These are phyloP conservation scores for Anthracocystis panici-leucophaei DNA, from an alignment of 1,284 basidiomycete species.

Conservation along the genomic window DNA sequence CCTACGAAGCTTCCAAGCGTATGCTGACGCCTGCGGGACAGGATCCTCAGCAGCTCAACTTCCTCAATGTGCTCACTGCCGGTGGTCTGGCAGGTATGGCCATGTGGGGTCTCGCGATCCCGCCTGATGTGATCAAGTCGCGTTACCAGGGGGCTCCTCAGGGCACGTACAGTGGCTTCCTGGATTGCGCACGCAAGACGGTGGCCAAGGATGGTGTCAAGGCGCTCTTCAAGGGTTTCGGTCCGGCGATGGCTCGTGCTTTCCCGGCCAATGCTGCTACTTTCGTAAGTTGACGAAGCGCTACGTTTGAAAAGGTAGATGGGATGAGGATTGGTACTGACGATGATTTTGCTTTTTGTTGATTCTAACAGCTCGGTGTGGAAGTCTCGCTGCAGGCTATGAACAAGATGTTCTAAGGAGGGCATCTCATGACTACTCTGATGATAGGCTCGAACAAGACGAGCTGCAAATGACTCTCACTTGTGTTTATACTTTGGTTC, in stretches of 20 bases:
- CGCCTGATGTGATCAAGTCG: slow-evolving; percentile 79
- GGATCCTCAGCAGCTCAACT: slow-evolving; percentile 82
- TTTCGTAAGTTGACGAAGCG: slow-evolving; percentile 78
- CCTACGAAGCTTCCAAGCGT: slow-evolving; percentile 95
- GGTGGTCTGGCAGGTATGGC: slow-evolving; percentile 95
- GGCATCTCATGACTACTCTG: not conserved
- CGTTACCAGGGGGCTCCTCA: slow-evolving; percentile 95
- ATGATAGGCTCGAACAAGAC: too few relatives aligned
- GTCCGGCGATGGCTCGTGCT: slow-evolving; percentile 81
- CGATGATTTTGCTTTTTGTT: not conserved
- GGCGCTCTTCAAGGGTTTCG: slow-evolving; percentile 96
- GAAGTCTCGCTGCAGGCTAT: slow-evolving; percentile 81
- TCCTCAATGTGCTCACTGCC: slow-evolving; percentile 88
- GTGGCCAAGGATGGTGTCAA: slow-evolving; percentile 88
- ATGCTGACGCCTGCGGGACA: slow-evolving; percentile 80
- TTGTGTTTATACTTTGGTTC: slow-evolving; percentile 1
- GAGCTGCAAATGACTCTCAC: too few relatives aligned
- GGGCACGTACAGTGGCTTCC: slow-evolving; percentile 91
- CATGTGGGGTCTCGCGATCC: slow-evolving; percentile 75
- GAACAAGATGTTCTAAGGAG: slow-evolving; percentile 74
- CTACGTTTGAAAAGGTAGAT: too few relatives aligned
- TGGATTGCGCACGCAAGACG: slow-evolving; percentile 92
- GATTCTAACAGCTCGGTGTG: slow-evolving; percentile 77
- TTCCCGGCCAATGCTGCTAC: slow-evolving; percentile 95
- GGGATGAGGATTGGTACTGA: slow-evolving; percentile 73